Base-by-base conservation (phyloP, 441 rosid genomes). In the Gossypium trilobum region DNA sequence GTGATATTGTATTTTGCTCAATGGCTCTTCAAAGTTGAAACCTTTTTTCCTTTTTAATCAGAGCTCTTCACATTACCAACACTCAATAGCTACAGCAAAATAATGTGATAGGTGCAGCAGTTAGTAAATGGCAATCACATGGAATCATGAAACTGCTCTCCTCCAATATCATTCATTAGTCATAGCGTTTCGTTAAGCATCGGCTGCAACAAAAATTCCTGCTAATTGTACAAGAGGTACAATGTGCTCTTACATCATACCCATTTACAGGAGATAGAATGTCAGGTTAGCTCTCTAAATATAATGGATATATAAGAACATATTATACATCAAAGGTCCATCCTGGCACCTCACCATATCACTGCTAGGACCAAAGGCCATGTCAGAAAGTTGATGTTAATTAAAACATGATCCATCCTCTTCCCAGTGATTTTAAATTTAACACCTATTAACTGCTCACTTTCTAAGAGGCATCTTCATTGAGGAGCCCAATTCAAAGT, bases 201-300 rank as follows among this genome's bases (percentile, higher is more conserved):
- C 46, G 6, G 56, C 11, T 23, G 70, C 70, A 52, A 68, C 20
- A 71, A 58, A 59, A 46, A 25, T 9, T 9, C 5, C 29, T 72
- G 19, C 57, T 14, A 59, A 46, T 60, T 59, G 39, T 22, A 44
- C 31, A 60, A 72, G 20, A 46, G 31, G 44, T 10, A 27, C 42
- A 44, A 60, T 25, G 11, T 39, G 74, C 46, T 59, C 68, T 58
- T 58, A 27, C 68, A 71, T 14, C 57, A 44, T 16, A 25, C 58
- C 67, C 74, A 71, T 72, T 72, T 72, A 72, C 74, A 60, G 55
- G 31, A 60, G 59, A 48, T 9, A 55, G 11, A 59, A 60, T 60
- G 44, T 72, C 74, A 60, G 13, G 50, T 60, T 44, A 72, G 48
- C 68, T 19, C 39, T 56, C 14, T 23, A 22, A 70, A 58, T 23